These are phyloP conservation scores for Pleurotus pulmonarius DNA, from an alignment of 768 basidiomycete species.

Conservation along the genomic window DNA sequence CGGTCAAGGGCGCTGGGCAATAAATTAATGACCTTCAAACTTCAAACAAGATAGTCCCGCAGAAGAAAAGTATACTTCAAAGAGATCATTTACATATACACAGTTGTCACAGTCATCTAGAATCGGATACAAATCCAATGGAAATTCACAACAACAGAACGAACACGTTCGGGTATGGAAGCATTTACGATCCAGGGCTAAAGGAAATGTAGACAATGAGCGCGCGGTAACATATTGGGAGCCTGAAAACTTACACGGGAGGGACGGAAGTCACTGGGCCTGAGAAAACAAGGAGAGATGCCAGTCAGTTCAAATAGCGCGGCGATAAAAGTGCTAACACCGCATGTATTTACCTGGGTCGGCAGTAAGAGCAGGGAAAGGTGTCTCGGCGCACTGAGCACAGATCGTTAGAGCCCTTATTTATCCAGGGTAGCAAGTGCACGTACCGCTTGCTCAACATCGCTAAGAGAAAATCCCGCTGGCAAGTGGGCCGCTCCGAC, in stretches of 20 bases:
- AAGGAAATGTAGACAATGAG: too few species aligned
- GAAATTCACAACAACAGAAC: too few species aligned
- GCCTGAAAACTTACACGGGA: slow-evolving; percentile 22
- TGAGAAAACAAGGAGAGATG: background rate
- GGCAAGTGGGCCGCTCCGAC: slow-evolving; percentile 26
- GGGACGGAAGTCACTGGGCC: slow-evolving; percentile 24
- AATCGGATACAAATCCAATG: too few species aligned
- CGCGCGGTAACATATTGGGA: too few species aligned
- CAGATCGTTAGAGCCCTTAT: slow-evolving; percentile 14
- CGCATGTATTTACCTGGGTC: slow-evolving; percentile 18
- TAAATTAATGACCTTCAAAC: too few species aligned
- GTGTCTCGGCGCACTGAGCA: slow-evolving; percentile 24
- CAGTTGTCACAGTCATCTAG: too few species aligned
- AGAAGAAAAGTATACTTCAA: too few species aligned
- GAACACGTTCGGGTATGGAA: too few species aligned
- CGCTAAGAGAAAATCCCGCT: slow-evolving; percentile 21
- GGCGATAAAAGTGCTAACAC: background rate
- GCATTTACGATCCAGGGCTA: too few species aligned
- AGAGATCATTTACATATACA: too few species aligned
- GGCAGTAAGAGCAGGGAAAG: slow-evolving; percentile 31
- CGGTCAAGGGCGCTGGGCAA: too few species aligned
- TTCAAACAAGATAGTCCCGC: too few species aligned
- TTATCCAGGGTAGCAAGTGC: slow-evolving; percentile 6
- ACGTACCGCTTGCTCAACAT: slow-evolving; percentile 27
- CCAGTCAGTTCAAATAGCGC: background rate